Percentiles rank a stretch among this genome's conserved stretches.
phyloP scores from a whole-genome alignment of 805 yeast species.

The Yamadazyma akitaensis region DNA sequence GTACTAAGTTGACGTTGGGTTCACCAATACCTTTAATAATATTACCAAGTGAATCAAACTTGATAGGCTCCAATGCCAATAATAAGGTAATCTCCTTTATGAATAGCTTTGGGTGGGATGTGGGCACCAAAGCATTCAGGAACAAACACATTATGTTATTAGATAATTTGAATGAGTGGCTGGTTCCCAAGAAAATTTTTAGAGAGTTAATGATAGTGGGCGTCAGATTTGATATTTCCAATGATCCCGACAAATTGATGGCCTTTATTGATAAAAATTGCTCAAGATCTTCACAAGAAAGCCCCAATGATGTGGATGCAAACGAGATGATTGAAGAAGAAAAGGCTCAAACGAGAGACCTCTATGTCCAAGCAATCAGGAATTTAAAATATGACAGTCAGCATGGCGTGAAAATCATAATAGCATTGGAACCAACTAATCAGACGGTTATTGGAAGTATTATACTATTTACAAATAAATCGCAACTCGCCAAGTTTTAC shows the following conservation, averaged over 20 bases:
- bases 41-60: conserved; percentile 23
- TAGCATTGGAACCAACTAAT: conserved; percentile 52
- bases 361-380: conserved; percentile 38
- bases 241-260: conserved; percentile 39
- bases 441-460: conserved; percentile 52
- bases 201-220: conserved; percentile 56
- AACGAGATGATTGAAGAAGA: conserved; percentile 5
- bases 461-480: conserved; percentile 44
- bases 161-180: conserved; percentile 44
- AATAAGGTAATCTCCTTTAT: conserved; percentile 29
- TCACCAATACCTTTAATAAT: conserved; percentile 46
- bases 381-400: conserved; percentile 24
- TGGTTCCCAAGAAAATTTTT: conserved; percentile 51
- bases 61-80: conserved; percentile 17
- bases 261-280: conserved; percentile 28
- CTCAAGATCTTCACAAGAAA: not conserved
- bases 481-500: conserved; percentile 44
- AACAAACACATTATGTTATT: conserved; percentile 39
- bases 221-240: conserved; percentile 54
- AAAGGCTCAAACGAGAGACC: conserved; percentile 18
- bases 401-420: conserved; percentile 43
- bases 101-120: conserved; percentile 42
- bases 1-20: conserved; percentile 41
- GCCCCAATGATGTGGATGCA: not conserved
- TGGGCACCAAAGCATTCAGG: conserved; percentile 14